Evolutionary conservation across 352 stramenopile genomes (phyloP).

Genomic region (Globisporangium middletonii): DNA sequence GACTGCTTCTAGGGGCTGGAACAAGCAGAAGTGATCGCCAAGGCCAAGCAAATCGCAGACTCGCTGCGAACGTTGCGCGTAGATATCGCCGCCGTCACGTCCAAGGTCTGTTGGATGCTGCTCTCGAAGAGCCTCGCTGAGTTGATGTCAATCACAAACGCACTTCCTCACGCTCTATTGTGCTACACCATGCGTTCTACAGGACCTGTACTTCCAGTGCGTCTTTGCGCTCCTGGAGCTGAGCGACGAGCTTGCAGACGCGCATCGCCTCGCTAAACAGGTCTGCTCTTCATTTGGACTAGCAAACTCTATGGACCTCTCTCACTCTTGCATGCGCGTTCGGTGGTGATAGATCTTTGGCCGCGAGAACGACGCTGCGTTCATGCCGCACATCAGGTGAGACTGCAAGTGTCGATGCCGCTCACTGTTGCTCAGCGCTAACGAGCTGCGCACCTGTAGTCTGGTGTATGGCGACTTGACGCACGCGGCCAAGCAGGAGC

Average conservation of each 20-base stretch:
- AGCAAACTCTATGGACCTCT: neutral
- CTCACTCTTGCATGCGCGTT: neutral
- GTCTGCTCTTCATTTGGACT: conserved; percentile 4
- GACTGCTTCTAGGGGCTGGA: conserved; percentile 18
- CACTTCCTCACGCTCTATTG: neutral
- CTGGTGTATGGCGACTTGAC: conserved; percentile 54
- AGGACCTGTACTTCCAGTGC: conserved; percentile 57
- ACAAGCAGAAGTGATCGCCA: conserved; percentile 19
- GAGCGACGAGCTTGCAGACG: conserved; percentile 26
- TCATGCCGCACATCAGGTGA: conserved; percentile 66
- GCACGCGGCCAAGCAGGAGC: conserved; percentile 15
- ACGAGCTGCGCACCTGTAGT: conserved; percentile 10
- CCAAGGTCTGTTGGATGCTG: conserved; percentile 24
- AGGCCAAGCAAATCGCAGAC: conserved; percentile 29
- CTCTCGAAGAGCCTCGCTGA: neutral
- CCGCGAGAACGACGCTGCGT: conserved; percentile 25
- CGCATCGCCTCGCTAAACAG: conserved; percentile 33
- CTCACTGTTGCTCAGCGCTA: neutral
- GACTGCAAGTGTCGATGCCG: neutral
- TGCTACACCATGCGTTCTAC: too few species aligned
- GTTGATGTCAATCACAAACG: neutral
- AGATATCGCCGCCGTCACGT: conserved; percentile 35
- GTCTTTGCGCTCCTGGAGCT: conserved; percentile 50
- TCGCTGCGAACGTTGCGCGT: conserved; percentile 22
- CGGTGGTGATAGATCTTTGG: conserved; percentile 28